Evolutionary conservation across 768 basidiomycete genomes (phyloP), one percentile per base, ranked within the genome.

Genomic region (Xerocomellus amylosporus): DNA sequence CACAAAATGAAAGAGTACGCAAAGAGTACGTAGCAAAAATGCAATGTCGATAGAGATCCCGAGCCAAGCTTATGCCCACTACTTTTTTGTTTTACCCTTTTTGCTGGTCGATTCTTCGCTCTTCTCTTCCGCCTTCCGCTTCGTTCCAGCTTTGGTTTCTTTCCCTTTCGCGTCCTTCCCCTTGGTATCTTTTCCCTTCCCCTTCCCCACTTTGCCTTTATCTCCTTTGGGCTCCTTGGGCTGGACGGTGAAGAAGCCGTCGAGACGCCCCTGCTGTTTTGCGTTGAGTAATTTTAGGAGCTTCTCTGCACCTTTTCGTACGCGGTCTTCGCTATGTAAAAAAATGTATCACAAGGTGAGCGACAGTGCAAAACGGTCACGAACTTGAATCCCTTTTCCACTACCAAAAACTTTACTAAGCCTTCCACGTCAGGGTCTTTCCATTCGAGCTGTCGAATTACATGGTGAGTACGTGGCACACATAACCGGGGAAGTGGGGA

Each of bases 381-480:
- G 53, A 60, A 97, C 96, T 88, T 96, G 84, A 99, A 99, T 7
- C 97, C 97, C 69, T 99, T 98, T 66, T 98, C 90, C 36, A 74
- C 84, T 15, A 98, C 95, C 22, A 99, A 70, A 73, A 98, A 99
- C 42, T 98, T 83, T 5, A 99, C 86, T 4, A 99, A 78, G 8
- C 95, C 96, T 8, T 98, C 94, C 2, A 94, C 76, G 59, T 99
- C 93, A 2, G 97, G 97, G 56, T 80, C 80, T 53, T 84, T 90
- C 97, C 97, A 99, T 61, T 96, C 94, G 39, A 98, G 79, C 93
- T 97, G 65, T 7, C 8, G 24, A 48, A 20, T 39, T 28, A 14
- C 8, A 26, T 40, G 17, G 17, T 61, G 22, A 62, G 43, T 19
- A 51, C 8, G 15, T 33, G 37, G 5, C n/a, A 45, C 15, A 10